Percentiles rank a stretch among this genome's conserved stretches.
These are phyloP conservation scores for Phaseolus lunatus DNA, from an alignment of 306 rosid species.

Conservation along the genomic window DNA sequence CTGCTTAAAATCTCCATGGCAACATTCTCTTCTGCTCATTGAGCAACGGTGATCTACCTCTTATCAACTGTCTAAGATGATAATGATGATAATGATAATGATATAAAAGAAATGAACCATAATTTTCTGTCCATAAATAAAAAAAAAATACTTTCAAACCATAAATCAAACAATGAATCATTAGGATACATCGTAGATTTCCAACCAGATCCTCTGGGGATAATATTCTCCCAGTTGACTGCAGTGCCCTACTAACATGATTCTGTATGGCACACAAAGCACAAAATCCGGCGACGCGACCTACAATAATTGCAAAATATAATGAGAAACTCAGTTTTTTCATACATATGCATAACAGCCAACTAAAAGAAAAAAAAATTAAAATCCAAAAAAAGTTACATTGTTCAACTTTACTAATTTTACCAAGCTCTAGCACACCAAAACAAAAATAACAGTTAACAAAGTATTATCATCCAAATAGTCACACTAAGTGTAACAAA, in stretches of 20 bases:
- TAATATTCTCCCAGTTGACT: slow-evolving; percentile 81
- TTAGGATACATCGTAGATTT: slow-evolving; percentile 90
- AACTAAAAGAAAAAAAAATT: not conserved
- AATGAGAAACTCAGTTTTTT: slow-evolving; percentile 39
- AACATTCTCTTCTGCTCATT: too few relatives aligned
- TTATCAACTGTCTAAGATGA: too few relatives aligned
- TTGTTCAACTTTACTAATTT: not conserved
- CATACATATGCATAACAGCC: not conserved
- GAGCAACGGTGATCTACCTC: too few relatives aligned
- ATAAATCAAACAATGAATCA: slow-evolving; percentile 2
- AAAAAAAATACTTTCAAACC: too few relatives aligned
- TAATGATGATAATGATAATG: too few relatives aligned
- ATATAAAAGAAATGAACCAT: too few relatives aligned
- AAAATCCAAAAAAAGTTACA: not conserved
- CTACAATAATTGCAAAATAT: slow-evolving; percentile 52
- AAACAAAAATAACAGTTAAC: not conserved
- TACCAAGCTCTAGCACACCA: not conserved
- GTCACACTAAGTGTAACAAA: not conserved
- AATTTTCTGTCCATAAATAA: too few relatives aligned
- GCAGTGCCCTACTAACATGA: slow-evolving; percentile 91
- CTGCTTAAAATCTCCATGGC: too few relatives aligned
- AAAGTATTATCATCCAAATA: not conserved
- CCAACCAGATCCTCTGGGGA: slow-evolving; percentile 78
- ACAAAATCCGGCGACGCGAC: slow-evolving; percentile 92
- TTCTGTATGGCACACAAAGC: slow-evolving; percentile 96